Conservation (phyloP, 2,329 filamentous ascomycete species). For the Pestalotiopsis sp. region DNA sequence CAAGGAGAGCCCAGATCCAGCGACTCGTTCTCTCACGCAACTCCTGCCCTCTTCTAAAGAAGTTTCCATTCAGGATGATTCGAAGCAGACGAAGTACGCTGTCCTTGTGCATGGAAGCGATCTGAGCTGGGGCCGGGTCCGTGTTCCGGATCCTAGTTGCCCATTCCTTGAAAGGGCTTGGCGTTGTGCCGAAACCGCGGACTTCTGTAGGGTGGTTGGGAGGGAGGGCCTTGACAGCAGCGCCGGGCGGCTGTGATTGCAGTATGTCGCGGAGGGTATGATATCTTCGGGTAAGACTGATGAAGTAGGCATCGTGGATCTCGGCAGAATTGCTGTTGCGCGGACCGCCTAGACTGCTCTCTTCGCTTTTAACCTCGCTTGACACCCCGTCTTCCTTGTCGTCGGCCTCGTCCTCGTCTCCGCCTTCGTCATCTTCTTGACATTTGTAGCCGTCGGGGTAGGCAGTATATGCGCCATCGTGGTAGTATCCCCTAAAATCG, state of each 20-base stretch:
- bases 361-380: constrained; percentile 20
- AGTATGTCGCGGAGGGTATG: constrained; percentile 62
- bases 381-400: constrained; percentile 26
- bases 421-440: constrained; percentile 26
- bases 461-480: constrained; percentile 78
- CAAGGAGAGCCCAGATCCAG: constrained; percentile 86
- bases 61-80: constrained; percentile 64
- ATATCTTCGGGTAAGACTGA: constrained; percentile 66
- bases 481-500: constrained; percentile 65
- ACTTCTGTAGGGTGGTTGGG: constrained; percentile 56
- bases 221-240: constrained; percentile 53
- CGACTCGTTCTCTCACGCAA: constrained; percentile 68
- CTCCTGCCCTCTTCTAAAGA: constrained; percentile 59
- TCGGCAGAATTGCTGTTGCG: constrained; percentile 32
- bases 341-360: constrained; percentile 24
- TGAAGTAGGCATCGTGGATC: constrained; percentile 67
- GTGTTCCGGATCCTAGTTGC: constrained; percentile 48
- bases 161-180: constrained; percentile 53
- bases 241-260: constrained; percentile 51
- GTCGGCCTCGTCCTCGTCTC: constrained; percentile 20
- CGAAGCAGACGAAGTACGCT: constrained; percentile 67
- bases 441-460: constrained; percentile 42
- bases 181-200: constrained; percentile 50
- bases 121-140: constrained; percentile 58
- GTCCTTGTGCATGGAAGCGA: constrained; percentile 66